Evolutionary conservation across 345 rosid species (phyloP).

Genomic region (Excoecaria agallocha): DNA sequence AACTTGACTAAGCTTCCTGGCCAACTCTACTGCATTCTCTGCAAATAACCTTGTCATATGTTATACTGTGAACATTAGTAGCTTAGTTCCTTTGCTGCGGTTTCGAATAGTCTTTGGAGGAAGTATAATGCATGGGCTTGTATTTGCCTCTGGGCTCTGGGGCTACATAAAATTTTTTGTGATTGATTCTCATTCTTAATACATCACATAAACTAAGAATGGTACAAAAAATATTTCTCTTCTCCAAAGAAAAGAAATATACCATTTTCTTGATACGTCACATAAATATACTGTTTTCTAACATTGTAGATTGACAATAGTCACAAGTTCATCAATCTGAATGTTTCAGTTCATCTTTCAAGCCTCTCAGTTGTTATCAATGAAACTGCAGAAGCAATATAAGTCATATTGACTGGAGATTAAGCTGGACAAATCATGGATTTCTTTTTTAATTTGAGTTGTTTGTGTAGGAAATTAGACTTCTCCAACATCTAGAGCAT

Average conservation of each 20-base stretch:
- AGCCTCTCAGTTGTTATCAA: constrained; percentile 1
- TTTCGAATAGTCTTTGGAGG: background rate
- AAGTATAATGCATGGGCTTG: background rate
- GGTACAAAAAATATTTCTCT: too few species aligned
- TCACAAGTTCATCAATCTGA: too few species aligned
- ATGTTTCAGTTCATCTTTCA: too few species aligned
- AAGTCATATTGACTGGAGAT: background rate
- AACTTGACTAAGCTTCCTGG: too few species aligned
- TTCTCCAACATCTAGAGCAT: constrained; percentile 47
- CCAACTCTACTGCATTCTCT: too few species aligned
- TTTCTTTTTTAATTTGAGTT: constrained; percentile 5
- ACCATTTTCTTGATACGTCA: too few species aligned
- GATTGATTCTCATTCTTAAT: constrained; percentile 9
- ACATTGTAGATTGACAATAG: background rate
- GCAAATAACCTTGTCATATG: too few species aligned
- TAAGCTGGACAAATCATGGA: background rate
- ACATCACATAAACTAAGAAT: background rate
- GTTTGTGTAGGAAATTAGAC: constrained; percentile 52
- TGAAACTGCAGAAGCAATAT: background rate
- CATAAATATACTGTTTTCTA: background rate
- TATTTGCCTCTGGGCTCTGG: background rate
- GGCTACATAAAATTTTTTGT: background rate
- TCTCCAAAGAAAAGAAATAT: background rate
- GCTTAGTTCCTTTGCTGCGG: background rate
- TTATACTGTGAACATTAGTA: too few species aligned